These are phyloP conservation scores for Fusarium sp. DNA, from an alignment of 2,329 filamentous ascomycete genomes.

Conservation along the genomic window DNA sequence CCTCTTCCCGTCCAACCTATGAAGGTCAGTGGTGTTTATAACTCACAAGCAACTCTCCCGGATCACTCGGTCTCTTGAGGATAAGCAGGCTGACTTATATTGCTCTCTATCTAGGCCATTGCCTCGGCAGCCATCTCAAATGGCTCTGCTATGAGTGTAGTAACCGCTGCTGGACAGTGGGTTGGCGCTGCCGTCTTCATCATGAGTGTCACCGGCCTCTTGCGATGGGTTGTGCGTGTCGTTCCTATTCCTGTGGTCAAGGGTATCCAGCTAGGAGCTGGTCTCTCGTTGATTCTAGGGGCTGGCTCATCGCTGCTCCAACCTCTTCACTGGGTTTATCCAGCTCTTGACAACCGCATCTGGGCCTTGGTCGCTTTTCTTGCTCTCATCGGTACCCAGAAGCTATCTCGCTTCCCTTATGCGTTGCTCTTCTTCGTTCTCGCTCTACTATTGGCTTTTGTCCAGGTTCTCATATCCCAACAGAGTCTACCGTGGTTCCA, in stretches of 20 bases:
- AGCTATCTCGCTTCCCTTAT: slow-evolving; percentile 74
- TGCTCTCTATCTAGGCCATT: slow-evolving; percentile 66
- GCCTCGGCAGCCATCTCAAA: slow-evolving; percentile 86
- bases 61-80: not conserved
- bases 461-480: slow-evolving; percentile 47
- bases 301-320: slow-evolving; percentile 73
- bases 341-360: slow-evolving; percentile 77
- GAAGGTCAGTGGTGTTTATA: slow-evolving; percentile 57
- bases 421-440: slow-evolving; percentile 75
- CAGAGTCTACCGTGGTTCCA: slow-evolving; percentile 59
- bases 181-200: slow-evolving; percentile 76
- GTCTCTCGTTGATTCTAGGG: slow-evolving; percentile 80
- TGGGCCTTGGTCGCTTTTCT: slow-evolving; percentile 80
- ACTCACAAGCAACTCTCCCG: not conserved
- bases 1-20: slow-evolving; percentile 92
- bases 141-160: slow-evolving; percentile 58
- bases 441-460: slow-evolving; percentile 70
- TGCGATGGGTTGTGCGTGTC: slow-evolving; percentile 73
- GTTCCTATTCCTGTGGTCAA: slow-evolving; percentile 90
- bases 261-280: slow-evolving; percentile 92
- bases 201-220: slow-evolving; percentile 79
- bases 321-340: slow-evolving; percentile 71
- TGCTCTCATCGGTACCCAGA: slow-evolving; percentile 72
- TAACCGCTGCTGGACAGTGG: slow-evolving; percentile 79
- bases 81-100: not conserved